Percentiles rank a stretch among this genome's conserved stretches.
phyloP scores from a whole-genome alignment of 495 filamentous ascomycete species.

The Lindgomyces ingoldianus region DNA sequence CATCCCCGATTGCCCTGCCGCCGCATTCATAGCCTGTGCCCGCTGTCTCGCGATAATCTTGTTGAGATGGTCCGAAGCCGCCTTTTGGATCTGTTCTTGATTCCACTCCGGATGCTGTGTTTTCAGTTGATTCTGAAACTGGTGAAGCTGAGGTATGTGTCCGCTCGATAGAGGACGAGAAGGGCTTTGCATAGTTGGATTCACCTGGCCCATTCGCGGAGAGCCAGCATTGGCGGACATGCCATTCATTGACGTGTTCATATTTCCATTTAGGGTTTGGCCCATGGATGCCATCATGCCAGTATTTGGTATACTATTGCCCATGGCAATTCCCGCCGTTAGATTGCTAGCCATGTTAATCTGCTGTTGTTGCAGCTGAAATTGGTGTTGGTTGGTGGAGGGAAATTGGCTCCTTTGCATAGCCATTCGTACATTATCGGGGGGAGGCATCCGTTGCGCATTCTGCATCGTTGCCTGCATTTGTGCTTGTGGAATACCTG shows the following conservation, averaged over 20 bases:
- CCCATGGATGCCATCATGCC: conserved; percentile 40
- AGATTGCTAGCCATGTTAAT: conserved; percentile 35
- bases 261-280: conserved; percentile 34
- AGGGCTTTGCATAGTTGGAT: conserved; percentile 23
- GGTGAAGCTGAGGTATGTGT: conserved; percentile 41
- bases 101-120: conserved; percentile 41
- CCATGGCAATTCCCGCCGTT: conserved; percentile 27
- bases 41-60: conserved; percentile 30
- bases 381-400: conserved; percentile 40
- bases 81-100: conserved; percentile 37
- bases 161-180: conserved; percentile 43
- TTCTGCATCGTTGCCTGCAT: conserved; percentile 65
- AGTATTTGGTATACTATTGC: conserved; percentile 37
- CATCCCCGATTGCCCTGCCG: conserved; percentile 38
- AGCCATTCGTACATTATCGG: conserved; percentile 52
- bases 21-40: conserved; percentile 45
- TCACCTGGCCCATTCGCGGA: conserved; percentile 28
- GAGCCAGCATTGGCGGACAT: conserved; percentile 30
- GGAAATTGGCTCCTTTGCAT: conserved; percentile 37
- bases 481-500: conserved; percentile 69
- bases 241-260: conserved; percentile 31
- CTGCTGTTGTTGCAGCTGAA: conserved; percentile 42
- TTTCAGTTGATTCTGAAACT: conserved; percentile 38
- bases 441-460: conserved; percentile 60
- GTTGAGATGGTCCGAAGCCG: conserved; percentile 38